phyloP scores from a whole-genome alignment of 1,284 basidiomycete genomes.

The Mycena citricolor region DNA sequence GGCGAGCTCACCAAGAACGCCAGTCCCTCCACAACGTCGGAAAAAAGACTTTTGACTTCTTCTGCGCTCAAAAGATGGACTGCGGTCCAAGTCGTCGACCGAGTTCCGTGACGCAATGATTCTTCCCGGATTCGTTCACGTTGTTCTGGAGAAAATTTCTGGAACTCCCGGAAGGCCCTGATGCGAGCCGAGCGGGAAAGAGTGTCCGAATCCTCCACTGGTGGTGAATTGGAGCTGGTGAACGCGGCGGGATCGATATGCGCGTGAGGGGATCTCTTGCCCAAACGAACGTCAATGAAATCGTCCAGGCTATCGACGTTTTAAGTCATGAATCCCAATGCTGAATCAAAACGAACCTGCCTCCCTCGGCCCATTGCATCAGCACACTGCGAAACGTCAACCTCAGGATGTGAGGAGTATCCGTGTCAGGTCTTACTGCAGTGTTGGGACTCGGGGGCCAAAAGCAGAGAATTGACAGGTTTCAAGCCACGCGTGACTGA shows the following conservation, averaged over 20 bases:
- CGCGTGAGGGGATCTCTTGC: slow-evolving; percentile 46
- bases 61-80: slow-evolving; percentile 81
- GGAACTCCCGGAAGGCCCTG: slow-evolving; percentile 70
- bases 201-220: slow-evolving; percentile 28
- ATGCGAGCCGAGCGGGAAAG: slow-evolving; percentile 71
- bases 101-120: slow-evolving; percentile 36
- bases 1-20: slow-evolving; percentile 71
- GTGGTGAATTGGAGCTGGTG: slow-evolving; percentile 30
- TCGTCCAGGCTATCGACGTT: slow-evolving; percentile 63
- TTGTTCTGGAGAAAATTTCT: slow-evolving; percentile 61
- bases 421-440: slow-evolving; percentile 54
- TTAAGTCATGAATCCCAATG: neutral
- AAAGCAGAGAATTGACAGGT: slow-evolving; percentile 80
- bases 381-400: slow-evolving; percentile 56
- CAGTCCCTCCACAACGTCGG: slow-evolving; percentile 76
- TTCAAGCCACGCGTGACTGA: slow-evolving; percentile 88
- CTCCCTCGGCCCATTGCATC: slow-evolving; percentile 93
- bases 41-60: slow-evolving; percentile 75
- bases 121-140: slow-evolving; percentile 56
- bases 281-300: slow-evolving; percentile 76
- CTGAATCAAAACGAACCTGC: slow-evolving; percentile 41
- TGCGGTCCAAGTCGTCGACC: slow-evolving; percentile 51
- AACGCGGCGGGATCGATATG: slow-evolving; percentile 43
- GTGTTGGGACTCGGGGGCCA: slow-evolving; percentile 78
- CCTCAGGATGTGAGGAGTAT: slow-evolving; percentile 2